These are phyloP conservation scores for Patellifolia procumbens DNA, from an alignment of 179 eudicot genomes.

Conservation along the genomic window DNA sequence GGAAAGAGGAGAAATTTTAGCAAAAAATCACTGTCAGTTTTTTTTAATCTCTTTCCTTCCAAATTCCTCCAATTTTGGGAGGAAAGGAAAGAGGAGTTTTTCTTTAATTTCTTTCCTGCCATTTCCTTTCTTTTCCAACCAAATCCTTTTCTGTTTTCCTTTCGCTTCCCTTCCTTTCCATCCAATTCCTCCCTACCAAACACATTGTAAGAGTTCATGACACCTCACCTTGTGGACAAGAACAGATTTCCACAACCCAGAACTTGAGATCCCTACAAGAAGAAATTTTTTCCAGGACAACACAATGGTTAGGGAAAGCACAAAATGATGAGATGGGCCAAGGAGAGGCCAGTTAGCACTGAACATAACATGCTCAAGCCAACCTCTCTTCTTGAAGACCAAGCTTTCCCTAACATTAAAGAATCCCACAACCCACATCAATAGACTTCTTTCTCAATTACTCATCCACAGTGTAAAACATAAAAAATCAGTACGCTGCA, in stretches of 20 bases:
- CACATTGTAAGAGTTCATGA: neutral
- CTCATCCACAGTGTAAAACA: neutral
- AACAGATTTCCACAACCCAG: neutral
- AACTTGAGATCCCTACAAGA: neutral
- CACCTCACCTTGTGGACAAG: neutral
- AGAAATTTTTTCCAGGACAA: neutral
- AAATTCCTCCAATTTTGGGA: no score
- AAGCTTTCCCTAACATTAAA: neutral
- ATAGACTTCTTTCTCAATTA: neutral
- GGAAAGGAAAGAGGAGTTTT: no score
- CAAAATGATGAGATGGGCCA: neutral
- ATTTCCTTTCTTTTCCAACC: no score
- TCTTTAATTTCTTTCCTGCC: no score
- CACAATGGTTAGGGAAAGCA: neutral
- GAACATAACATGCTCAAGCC: neutral
- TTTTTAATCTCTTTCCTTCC: no score
- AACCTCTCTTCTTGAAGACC: neutral
- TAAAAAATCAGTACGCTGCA: neutral
- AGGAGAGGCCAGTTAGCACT: neutral
- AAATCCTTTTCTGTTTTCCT: no score
- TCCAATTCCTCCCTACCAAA: no score
- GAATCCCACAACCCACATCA: neutral
- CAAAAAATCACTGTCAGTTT: no score
- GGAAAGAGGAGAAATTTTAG: no score
- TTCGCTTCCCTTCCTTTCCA: no score